Evolutionary conservation across 352 stramenopile species (phyloP), one percentile per base, ranked within the genome.

Genomic region (Pythium volutum): DNA sequence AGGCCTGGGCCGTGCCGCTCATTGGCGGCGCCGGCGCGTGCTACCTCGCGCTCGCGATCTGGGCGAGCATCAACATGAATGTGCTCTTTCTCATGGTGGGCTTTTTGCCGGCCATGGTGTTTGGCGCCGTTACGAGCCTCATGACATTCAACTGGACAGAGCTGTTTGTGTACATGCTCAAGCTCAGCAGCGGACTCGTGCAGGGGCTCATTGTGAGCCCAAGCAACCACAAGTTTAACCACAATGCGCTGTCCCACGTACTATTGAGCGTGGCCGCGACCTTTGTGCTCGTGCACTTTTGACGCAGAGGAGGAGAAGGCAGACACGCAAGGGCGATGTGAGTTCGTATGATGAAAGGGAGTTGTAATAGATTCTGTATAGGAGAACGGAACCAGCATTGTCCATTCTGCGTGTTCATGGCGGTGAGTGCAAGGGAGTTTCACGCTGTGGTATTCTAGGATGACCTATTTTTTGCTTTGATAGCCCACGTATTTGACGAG

Each of bases 201-300:
- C 86, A 95, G 71, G 84, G 80, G 3, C 76, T 92, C 38, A 83
- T 92, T 25, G 87, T 87, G 69, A 86, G 79, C 50, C 86, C 86
- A 26, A 89, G 75, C 74, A 87, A 88, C 64, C 73, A 87, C 69
- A 82, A 84, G 62, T 95, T 95, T 69, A 95, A 95, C 81, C 86
- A 95, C 77, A 95, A 95, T 55, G 86, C 86, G 45, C 71, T 95
- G 39, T 91, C 86, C 36, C 86, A 95, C 73, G 84, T 93, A 42
- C 82, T 93, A 48, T 76, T 95, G 46, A 92, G 83, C 38, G 62
- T 91, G 50, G 84, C 86, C 14, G 86, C 86, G 52, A 93, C 83
- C 48, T 83, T 91, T 61, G 86, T 95, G 81, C 71, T 95, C 55
- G 73, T 95, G 36, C 83, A 93, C 68, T 92, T 85, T 53, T 36